phyloP scores from a whole-genome alignment of 2,329 filamentous ascomycete genomes.

The Botrytis cinerea region DNA sequence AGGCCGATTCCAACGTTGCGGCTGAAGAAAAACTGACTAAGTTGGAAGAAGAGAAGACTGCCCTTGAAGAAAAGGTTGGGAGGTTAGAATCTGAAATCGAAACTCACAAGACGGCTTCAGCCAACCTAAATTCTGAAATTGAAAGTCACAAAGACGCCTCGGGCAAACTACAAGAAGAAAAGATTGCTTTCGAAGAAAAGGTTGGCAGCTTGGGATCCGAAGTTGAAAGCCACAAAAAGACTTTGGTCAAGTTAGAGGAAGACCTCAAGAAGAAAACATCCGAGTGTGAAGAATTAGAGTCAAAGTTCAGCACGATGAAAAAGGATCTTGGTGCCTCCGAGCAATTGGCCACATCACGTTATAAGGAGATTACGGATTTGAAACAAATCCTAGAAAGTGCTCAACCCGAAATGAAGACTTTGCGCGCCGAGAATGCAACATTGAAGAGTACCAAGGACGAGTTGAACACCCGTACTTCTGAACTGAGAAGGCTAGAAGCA shows the following conservation, averaged over 20 bases:
- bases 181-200: slow-evolving; percentile 61
- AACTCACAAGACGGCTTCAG: slow-evolving; percentile 33
- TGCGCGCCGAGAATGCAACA: slow-evolving; percentile 74
- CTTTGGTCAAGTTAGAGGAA: slow-evolving; percentile 36
- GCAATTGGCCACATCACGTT: slow-evolving; percentile 81
- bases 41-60: slow-evolving; percentile 67
- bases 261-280: slow-evolving; percentile 46
- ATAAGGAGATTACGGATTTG: slow-evolving; percentile 83
- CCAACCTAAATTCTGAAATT: slow-evolving; percentile 70
- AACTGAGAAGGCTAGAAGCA: slow-evolving; percentile 75
- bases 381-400: slow-evolving; percentile 78
- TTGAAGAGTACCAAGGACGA: slow-evolving; percentile 77
- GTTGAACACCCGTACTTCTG: slow-evolving; percentile 59
- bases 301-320: slow-evolving; percentile 68
- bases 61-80: slow-evolving; percentile 63
- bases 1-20: slow-evolving; percentile 42
- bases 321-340: slow-evolving; percentile 84
- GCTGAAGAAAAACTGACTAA: slow-evolving; percentile 58
- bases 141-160: slow-evolving; percentile 40
- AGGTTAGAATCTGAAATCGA: slow-evolving; percentile 72
- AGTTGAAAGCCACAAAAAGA: slow-evolving; percentile 48
- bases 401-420: slow-evolving; percentile 78
- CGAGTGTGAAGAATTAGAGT: slow-evolving; percentile 68
- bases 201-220: slow-evolving; percentile 72
- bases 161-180: slow-evolving; percentile 64